phyloP scores from a whole-genome alignment of 2,329 filamentous ascomycete species.

The Colletotrichum tropicale region DNA sequence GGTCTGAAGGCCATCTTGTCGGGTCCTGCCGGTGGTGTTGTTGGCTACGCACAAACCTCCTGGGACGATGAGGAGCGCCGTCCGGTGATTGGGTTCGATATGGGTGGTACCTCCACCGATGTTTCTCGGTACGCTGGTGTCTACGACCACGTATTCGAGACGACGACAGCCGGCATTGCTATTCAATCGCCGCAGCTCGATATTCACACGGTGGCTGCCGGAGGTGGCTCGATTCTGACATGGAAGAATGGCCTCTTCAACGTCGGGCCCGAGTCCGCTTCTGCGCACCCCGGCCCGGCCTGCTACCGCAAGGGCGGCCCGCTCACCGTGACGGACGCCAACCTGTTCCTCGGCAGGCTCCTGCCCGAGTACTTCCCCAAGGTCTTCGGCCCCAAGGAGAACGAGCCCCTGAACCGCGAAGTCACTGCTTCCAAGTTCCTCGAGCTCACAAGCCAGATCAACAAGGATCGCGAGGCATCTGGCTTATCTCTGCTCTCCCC shows the following conservation, averaged over 20 bases:
- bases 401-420: conserved; percentile 53
- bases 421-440: conserved; percentile 43
- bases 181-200: conserved; percentile 82
- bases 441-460: conserved; percentile 46
- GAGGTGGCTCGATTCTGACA: conserved; percentile 73
- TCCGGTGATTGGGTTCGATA: conserved; percentile 80
- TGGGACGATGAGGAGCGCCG: conserved; percentile 71
- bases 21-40: conserved; percentile 78
- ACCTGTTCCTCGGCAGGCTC: conserved; percentile 67
- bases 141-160: conserved; percentile 65
- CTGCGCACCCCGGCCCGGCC: conserved; percentile 73
- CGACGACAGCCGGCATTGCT: conserved; percentile 77
- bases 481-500: conserved; percentile 30
- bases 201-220: conserved; percentile 81
- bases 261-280: conserved; percentile 74
- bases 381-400: conserved; percentile 73
- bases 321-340: conserved; percentile 75
- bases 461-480: conserved; percentile 31
- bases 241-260: conserved; percentile 76
- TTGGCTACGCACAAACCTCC: conserved; percentile 76
- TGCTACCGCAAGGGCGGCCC: conserved; percentile 77
- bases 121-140: conserved; percentile 68
- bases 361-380: conserved; percentile 71
- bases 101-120: conserved; percentile 74
- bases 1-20: conserved; percentile 74